These are phyloP conservation scores for Pseudocercospora pini-densiflorae DNA, from an alignment of 2,329 filamentous ascomycete species.

Conservation along the genomic window DNA sequence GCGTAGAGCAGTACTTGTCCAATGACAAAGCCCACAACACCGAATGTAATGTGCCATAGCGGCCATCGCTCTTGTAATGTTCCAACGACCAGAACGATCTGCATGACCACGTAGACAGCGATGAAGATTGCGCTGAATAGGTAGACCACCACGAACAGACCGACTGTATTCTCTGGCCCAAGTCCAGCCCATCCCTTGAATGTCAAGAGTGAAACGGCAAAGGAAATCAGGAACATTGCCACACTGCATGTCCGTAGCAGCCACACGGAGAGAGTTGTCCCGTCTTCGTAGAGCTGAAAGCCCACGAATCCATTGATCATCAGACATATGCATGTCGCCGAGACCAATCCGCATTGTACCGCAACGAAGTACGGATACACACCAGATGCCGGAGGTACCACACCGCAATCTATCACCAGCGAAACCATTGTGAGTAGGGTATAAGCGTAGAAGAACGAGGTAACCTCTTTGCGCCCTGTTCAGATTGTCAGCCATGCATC, in stretches of 20 bases:
- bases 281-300: slow-evolving; percentile 98
- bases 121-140: slow-evolving; percentile 87
- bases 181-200: slow-evolving; percentile 92
- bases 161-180: slow-evolving; percentile 81
- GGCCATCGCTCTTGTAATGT: slow-evolving; percentile 97
- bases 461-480: slow-evolving; percentile 70
- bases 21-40: slow-evolving; percentile 85
- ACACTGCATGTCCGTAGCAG: slow-evolving; percentile 79
- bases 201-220: slow-evolving; percentile 85
- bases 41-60: slow-evolving; percentile 87
- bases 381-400: slow-evolving; percentile 78
- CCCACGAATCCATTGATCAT: slow-evolving; percentile 98
- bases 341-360: slow-evolving; percentile 81
- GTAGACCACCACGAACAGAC: slow-evolving; percentile 90
- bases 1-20: slow-evolving; percentile 94
- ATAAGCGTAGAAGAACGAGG: slow-evolving; percentile 97
- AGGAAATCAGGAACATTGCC: slow-evolving; percentile 82
- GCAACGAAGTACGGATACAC: slow-evolving; percentile 92
- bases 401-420: slow-evolving; percentile 88
- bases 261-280: slow-evolving; percentile 92
- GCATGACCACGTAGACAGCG: slow-evolving; percentile 82
- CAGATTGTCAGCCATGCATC: slow-evolving; percentile 14
- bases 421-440: slow-evolving; percentile 88
- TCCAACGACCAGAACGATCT: slow-evolving; percentile 83
- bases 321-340: slow-evolving; percentile 84